Evolutionary conservation across 2,329 filamentous ascomycete genomes (phyloP).

Genomic region (Monosporascus sp.): DNA sequence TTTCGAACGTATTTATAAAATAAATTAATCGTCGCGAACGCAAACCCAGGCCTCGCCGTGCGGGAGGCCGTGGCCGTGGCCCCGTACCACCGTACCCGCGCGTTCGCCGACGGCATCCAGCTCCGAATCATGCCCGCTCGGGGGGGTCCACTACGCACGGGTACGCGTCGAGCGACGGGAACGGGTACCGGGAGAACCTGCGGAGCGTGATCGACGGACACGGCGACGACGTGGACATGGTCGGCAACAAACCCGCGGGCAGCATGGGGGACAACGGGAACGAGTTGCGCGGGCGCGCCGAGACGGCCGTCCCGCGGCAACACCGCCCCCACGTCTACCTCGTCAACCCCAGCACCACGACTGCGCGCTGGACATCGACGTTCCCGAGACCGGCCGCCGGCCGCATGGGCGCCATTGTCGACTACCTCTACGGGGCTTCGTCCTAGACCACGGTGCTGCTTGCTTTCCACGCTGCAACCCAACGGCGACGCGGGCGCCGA

Average conservation of each 20-base stretch:
- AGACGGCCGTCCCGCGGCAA: constrained; percentile 14
- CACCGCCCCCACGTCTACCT: constrained; percentile 31
- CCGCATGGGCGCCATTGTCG: constrained; percentile 23
- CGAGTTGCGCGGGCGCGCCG: constrained; percentile 9
- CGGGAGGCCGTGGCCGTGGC: too few relatives aligned
- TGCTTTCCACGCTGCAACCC: constrained; percentile 28
- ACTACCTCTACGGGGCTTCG: constrained; percentile 23
- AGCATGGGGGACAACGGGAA: constrained; percentile 30
- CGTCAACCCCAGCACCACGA: constrained; percentile 35
- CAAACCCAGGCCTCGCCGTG: too few relatives aligned
- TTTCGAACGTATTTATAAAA: too few relatives aligned
- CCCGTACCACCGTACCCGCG: neutral
- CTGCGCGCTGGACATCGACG: constrained; percentile 25
- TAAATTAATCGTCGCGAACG: too few relatives aligned
- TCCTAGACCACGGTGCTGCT: constrained; percentile 23
- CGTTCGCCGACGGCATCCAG: neutral
- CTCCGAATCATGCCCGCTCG: too few relatives aligned
- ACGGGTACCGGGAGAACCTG: too few relatives aligned
- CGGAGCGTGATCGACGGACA: neutral
- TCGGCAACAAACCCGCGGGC: constrained; percentile 30
- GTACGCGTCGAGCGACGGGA: too few relatives aligned
- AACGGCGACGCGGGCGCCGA: constrained; percentile 18
- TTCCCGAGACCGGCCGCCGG: constrained; percentile 21
- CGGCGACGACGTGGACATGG: constrained; percentile 30
- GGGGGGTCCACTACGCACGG: too few relatives aligned